Percentiles rank a stretch among this genome's conserved stretches.
These are phyloP conservation scores for Phyllosticta ampelicida DNA, from an alignment of 2,329 filamentous ascomycete species.

Conservation along the genomic window DNA sequence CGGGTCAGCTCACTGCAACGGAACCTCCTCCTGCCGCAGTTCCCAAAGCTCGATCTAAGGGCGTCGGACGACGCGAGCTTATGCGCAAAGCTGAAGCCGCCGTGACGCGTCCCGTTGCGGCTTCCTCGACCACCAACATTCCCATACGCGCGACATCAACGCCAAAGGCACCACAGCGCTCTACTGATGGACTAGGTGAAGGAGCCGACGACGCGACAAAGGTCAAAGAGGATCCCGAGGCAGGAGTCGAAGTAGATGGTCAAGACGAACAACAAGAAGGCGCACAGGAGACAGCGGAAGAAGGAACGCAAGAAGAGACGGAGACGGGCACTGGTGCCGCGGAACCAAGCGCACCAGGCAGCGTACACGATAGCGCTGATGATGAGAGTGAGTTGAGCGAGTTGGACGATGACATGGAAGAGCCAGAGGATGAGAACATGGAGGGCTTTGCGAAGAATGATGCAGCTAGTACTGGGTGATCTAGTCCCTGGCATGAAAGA, in stretches of 20 bases:
- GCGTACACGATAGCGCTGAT: slow-evolving; percentile 42
- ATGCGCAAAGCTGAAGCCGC: slow-evolving; percentile 49
- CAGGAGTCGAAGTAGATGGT: slow-evolving; percentile 31
- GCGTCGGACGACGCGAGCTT: slow-evolving; percentile 49
- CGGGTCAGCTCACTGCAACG: slow-evolving; percentile 11
- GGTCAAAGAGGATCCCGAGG: slow-evolving; percentile 26
- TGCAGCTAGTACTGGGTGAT: neutral
- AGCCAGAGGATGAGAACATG: slow-evolving; percentile 15
- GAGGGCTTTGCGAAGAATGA: slow-evolving; percentile 8
- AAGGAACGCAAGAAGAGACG: neutral
- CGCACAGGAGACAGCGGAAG: slow-evolving; percentile 15
- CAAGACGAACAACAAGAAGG: slow-evolving; percentile 40
- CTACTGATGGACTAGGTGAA: neutral
- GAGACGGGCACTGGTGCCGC: neutral
- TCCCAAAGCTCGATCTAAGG: slow-evolving; percentile 37
- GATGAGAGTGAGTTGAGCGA: slow-evolving; percentile 47
- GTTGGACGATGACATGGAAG: slow-evolving; percentile 34
- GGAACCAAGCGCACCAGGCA: slow-evolving; percentile 47
- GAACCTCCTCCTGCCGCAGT: slow-evolving; percentile 11
- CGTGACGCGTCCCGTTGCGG: slow-evolving; percentile 23
- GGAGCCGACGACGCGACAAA: slow-evolving; percentile 31
- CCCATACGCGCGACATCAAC: slow-evolving; percentile 2
- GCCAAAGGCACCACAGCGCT: neutral
- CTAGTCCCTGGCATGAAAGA: neutral
- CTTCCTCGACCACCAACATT: neutral